phyloP scores from a whole-genome alignment of 2,329 filamentous ascomycete species.

The Phialocephala subalpina region DNA sequence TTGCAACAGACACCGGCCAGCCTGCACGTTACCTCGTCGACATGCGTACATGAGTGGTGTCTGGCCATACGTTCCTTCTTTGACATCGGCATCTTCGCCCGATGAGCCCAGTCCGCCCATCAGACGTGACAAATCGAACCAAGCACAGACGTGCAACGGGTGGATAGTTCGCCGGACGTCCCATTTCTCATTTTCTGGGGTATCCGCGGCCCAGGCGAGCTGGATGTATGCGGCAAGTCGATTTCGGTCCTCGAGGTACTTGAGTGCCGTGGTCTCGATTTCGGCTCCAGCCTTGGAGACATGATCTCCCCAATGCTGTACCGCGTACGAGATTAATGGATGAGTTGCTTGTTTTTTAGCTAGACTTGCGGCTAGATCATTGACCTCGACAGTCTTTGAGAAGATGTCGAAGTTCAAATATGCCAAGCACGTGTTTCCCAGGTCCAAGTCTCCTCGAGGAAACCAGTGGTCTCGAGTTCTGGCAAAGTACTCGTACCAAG shows the following conservation, averaged over 20 bases:
- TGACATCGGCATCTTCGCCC: conserved; percentile 19
- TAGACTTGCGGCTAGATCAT: conserved; percentile 27
- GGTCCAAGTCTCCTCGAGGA: conserved; percentile 16
- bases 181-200: conserved; percentile 29
- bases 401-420: conserved; percentile 28
- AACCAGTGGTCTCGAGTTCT: conserved; percentile 23
- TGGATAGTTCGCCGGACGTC: conserved; percentile 32
- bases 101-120: conserved; percentile 21
- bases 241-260: conserved; percentile 24
- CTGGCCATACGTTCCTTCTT: conserved; percentile 38
- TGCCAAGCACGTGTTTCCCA: conserved; percentile 26
- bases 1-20: conserved; percentile 36
- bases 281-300: conserved; percentile 23
- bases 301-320: conserved; percentile 39
- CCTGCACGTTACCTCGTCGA: conserved; percentile 41
- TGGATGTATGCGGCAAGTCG: conserved; percentile 32
- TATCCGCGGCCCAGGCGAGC: conserved; percentile 30
- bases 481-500: conserved; percentile 28
- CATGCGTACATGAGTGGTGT: conserved; percentile 45
- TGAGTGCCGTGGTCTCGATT: conserved; percentile 17
- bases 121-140: conserved; percentile 26
- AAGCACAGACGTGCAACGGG: conserved; percentile 31
- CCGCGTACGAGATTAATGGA: conserved; percentile 38
- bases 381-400: conserved; percentile 19
- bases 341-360: conserved; percentile 28